Conservation (phyloP, 768 basidiomycete species). For the Lanmaoa pseudosensibilis region DNA sequence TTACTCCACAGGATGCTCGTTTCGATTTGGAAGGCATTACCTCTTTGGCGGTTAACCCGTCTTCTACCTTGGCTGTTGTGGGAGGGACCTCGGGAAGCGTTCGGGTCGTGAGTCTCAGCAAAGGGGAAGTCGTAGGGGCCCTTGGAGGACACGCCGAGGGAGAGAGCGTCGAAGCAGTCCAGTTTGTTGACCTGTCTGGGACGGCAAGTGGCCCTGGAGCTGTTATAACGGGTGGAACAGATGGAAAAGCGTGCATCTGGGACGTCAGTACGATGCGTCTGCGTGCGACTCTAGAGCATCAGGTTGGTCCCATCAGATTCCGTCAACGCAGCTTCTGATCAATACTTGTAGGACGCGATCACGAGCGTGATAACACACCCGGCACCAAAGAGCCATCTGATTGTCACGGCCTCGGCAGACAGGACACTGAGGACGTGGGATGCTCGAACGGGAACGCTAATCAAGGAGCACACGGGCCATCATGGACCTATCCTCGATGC, state of each 20-base stretch:
- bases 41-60: constrained; percentile 77
- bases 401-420: constrained; percentile 89
- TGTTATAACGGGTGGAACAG: constrained; percentile 85
- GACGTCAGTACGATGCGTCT: constrained; percentile 86
- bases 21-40: constrained; percentile 86
- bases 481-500: constrained; percentile 73
- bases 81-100: constrained; percentile 86
- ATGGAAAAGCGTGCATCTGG: constrained; percentile 94
- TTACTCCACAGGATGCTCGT: constrained; percentile 65
- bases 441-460: constrained; percentile 73
- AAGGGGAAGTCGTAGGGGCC: constrained; percentile 76
- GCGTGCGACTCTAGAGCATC: constrained; percentile 78
- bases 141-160: constrained; percentile 83
- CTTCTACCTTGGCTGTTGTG: constrained; percentile 87
- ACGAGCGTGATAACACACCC: constrained; percentile 79
- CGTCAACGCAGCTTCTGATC: not conserved
- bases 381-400: constrained; percentile 67
- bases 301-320: constrained; percentile 47
- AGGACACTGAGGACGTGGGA: constrained; percentile 91
- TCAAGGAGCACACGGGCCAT: constrained; percentile 84
- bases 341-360: constrained; percentile 71
- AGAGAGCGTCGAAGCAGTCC: constrained; percentile 85
- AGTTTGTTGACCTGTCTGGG: constrained; percentile 74
- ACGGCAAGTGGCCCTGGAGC: constrained; percentile 53
- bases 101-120: constrained; percentile 82